phyloP scores from a whole-genome alignment of 2,329 filamentous ascomycete species.

The Tolypocladium capitatum region DNA sequence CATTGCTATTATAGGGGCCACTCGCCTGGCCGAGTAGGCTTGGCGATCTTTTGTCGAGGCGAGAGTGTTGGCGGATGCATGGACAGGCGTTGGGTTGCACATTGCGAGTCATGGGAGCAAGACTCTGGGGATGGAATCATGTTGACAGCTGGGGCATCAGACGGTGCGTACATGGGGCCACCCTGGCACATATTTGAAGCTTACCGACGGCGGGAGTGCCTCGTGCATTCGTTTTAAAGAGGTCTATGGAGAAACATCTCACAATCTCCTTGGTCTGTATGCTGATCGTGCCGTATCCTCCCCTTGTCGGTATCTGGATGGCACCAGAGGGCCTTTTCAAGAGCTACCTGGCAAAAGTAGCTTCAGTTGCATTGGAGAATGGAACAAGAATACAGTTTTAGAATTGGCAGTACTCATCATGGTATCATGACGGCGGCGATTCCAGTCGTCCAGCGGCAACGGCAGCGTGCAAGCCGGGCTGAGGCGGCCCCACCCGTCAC shows the following conservation, averaged over 20 bases:
- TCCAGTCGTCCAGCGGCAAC: too few relatives aligned
- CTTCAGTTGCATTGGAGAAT: too few relatives aligned
- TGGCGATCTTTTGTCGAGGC: neutral
- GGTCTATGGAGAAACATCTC: neutral
- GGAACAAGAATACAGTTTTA: too few relatives aligned
- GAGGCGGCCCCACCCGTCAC: conserved; percentile 1
- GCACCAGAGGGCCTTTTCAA: too few relatives aligned
- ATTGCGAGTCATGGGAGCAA: neutral
- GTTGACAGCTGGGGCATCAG: neutral
- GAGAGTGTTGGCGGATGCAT: neutral
- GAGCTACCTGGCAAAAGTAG: too few relatives aligned
- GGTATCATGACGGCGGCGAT: too few relatives aligned
- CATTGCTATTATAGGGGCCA: neutral
- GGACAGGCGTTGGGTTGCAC: neutral
- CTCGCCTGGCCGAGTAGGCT: neutral
- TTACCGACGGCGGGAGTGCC: neutral
- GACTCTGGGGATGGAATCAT: neutral
- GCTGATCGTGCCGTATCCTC: too few relatives aligned
- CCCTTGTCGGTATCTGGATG: too few relatives aligned
- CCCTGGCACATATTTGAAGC: neutral
- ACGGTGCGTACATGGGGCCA: neutral
- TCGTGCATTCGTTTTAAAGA: neutral
- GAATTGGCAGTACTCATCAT: too few relatives aligned
- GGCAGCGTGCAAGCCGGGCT: neutral
- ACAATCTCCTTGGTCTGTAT: neutral